Evolutionary conservation across 345 rosid species (phyloP).

Genomic region (Gossypium australe): DNA sequence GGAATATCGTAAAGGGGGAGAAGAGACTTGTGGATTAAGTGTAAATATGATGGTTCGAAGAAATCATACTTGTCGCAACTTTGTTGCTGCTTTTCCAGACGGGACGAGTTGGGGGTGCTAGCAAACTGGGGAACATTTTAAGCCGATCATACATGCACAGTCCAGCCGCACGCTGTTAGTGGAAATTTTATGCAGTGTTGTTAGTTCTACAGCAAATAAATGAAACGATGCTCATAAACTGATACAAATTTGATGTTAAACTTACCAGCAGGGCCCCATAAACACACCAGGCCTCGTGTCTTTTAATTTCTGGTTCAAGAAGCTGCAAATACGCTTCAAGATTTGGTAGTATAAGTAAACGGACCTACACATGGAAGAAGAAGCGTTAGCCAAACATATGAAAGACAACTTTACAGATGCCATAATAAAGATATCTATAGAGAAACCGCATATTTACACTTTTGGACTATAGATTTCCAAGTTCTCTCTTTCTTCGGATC

Average conservation of each 20-base stretch:
- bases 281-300: conserved; percentile 75
- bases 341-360: conserved; percentile 72
- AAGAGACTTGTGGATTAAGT: not conserved
- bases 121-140: conserved; percentile 45
- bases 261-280: conserved; percentile 77
- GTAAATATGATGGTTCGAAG: conserved; percentile 3
- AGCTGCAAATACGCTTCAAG: conserved; percentile 65
- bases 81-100: conserved; percentile 46
- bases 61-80: conserved; percentile 38
- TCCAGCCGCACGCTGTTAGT: conserved; percentile 67
- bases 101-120: conserved; percentile 44
- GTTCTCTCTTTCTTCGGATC: not conserved
- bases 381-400: not conserved
- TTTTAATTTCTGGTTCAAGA: conserved; percentile 62
- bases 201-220: conserved; percentile 14
- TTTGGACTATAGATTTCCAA: too few relatives aligned
- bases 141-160: conserved; percentile 59
- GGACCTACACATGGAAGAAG: conserved; percentile 44
- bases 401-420: not conserved
- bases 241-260: conserved; percentile 7
- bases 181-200: conserved; percentile 9
- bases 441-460: not conserved
- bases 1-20: not conserved
- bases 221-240: not conserved
- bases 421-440: not conserved